Conservation (phyloP, 2,329 filamentous ascomycete genomes). For the Sclerotinia spermophila region DNA sequence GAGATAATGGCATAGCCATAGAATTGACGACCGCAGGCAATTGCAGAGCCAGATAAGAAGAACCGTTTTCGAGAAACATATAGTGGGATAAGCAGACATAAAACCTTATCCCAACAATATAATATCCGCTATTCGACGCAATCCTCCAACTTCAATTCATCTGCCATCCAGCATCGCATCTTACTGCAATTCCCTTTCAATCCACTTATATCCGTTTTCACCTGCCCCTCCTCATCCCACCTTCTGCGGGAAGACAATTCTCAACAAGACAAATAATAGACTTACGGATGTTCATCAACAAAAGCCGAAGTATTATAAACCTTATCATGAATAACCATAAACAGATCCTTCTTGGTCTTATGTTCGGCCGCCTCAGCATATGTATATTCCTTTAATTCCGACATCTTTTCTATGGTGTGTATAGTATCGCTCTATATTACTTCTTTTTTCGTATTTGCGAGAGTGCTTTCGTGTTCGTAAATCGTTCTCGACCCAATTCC, state of each 20-base stretch:
- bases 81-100: background rate
- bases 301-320: slow-evolving; percentile 89
- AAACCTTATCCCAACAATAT: background rate
- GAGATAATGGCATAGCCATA: background rate
- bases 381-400: slow-evolving; percentile 54
- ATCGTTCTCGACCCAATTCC: background rate
- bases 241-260: background rate
- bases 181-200: background rate
- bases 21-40: background rate
- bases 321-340: slow-evolving; percentile 90
- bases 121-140: background rate
- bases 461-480: slow-evolving; percentile 1
- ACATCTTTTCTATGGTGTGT: slow-evolving; percentile 34
- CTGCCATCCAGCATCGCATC: background rate
- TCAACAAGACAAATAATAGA: slow-evolving; percentile 31
- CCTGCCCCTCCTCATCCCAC: background rate
- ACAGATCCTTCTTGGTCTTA: slow-evolving; percentile 92
- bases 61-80: background rate
- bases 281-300: slow-evolving; percentile 92
- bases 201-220: background rate
- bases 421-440: background rate
- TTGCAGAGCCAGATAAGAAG: background rate
- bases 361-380: slow-evolving; percentile 79
- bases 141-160: slow-evolving; percentile 1
- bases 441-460: background rate